phyloP scores from a whole-genome alignment of 805 yeast species.

The Clavispora carvajalis region DNA sequence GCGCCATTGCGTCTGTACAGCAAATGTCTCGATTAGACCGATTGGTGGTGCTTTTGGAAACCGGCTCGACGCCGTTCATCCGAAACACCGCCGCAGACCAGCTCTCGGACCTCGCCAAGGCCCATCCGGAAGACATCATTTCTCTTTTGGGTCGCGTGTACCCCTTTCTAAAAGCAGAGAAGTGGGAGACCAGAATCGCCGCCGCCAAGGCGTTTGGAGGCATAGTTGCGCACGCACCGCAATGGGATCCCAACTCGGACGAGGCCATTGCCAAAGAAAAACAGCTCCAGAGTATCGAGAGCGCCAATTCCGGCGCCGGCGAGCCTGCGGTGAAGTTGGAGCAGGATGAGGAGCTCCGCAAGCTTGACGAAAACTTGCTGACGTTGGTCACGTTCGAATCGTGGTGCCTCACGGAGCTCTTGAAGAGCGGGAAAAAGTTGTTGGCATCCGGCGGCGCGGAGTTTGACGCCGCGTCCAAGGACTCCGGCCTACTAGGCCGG shows the following conservation, averaged over 20 bases:
- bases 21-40: conserved; percentile 49
- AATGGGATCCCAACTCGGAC: conserved; percentile 77
- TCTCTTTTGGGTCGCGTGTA: conserved; percentile 82
- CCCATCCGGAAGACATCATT: conserved; percentile 89
- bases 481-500: conserved; percentile 42
- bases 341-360: conserved; percentile 39
- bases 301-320: conserved; percentile 19
- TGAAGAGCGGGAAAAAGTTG: conserved; percentile 49
- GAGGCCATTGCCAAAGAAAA: conserved; percentile 23
- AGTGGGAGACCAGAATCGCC: conserved; percentile 95
- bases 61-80: conserved; percentile 91
- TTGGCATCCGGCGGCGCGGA: conserved; percentile 59
- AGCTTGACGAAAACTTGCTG: conserved; percentile 35
- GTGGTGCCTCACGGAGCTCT: conserved; percentile 45
- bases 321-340: conserved; percentile 30
- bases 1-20: background rate
- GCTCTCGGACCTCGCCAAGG: conserved; percentile 85
- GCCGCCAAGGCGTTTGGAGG: conserved; percentile 96
- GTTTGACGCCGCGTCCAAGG: conserved; percentile 23
- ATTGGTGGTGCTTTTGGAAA: conserved; percentile 64
- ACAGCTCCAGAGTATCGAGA: conserved; percentile 13
- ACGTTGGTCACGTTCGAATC: conserved; percentile 43
- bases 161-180: conserved; percentile 74
- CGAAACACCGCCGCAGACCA: conserved; percentile 97
- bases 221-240: conserved; percentile 67